Conservation (phyloP, 2,329 filamentous ascomycete species). For the Apiospora pterosperma region DNA sequence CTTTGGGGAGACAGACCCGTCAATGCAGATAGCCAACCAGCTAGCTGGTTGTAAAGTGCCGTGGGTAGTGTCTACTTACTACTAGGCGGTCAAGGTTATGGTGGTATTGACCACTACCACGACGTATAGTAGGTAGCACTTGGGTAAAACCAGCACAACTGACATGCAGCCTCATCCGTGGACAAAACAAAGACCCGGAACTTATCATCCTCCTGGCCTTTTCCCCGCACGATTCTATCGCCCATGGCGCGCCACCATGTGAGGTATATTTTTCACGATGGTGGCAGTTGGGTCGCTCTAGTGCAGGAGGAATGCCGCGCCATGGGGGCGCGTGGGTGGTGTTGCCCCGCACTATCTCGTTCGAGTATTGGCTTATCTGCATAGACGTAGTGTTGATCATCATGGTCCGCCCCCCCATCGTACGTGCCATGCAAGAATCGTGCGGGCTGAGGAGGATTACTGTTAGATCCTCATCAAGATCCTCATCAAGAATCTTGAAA, state of each 20-base stretch:
- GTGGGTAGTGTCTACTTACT: not conserved
- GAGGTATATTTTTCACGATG: slow-evolving; percentile 2
- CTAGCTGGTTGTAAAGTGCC: not conserved
- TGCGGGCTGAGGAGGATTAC: not conserved
- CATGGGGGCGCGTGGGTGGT: not conserved
- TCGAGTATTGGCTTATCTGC: not conserved
- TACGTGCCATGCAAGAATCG: slow-evolving; percentile 1
- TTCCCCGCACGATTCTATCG: not conserved
- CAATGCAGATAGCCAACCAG: not conserved
- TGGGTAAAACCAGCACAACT: too few relatives aligned
- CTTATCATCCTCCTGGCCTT: not conserved
- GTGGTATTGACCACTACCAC: not conserved
- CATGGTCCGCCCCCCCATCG: not conserved
- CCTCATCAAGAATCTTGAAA: not conserved
- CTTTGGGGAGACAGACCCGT: not conserved
- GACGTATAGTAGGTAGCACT: too few relatives aligned
- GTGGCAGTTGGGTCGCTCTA: not conserved
- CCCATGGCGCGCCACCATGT: not conserved
- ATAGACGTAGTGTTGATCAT: not conserved
- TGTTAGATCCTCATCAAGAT: not conserved
- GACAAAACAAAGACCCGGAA: not conserved
- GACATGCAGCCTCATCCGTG: not conserved
- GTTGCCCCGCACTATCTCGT: not conserved
- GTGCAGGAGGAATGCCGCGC: not conserved
- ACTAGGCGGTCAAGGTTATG: not conserved